Base-by-base conservation (phyloP, 805 yeast species). In the Kluyveromyces lactis region DNA sequence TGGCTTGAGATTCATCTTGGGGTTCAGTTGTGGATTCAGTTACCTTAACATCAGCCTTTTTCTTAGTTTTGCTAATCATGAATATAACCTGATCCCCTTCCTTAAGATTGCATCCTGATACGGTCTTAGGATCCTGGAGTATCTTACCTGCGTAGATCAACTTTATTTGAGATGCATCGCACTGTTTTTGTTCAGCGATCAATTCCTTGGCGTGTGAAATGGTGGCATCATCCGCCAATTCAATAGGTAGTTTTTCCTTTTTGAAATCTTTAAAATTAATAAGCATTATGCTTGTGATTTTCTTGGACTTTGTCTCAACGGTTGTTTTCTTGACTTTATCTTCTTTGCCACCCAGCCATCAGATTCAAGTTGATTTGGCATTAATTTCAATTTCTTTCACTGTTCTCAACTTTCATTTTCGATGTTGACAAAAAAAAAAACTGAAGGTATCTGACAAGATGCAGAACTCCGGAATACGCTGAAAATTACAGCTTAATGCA, bases 131-230 rank as follows among this genome's bases (percentile, higher is more conserved):
- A 66, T 92, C 95, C 53, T 77, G 86, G 37, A 92, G 75, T 32
- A 92, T 90, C 57, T 87, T 87, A 36, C 89, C 95, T 1, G 97
- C 86, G 60, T 81, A 92, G 44, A 92, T 95, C 55, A 92, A 77
- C 66, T 89, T 90, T 58, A 90, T 77, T 55, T 81, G 89, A 2
- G 74, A 62, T 2, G 77, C 72, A 18, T 80, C 90, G 51, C 86
- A 80, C 12, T 72, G 76, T 52, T 84, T 82, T 42, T 72, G 67
- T 16, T 68, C 64, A 1, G 87, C 92, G 38, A 92, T 69, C 51
- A 76, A 75, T 51, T 77, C 79, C 63, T 89, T 90, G 15, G 79
- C 79, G n/a, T 77, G 68, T 11, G 71, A 57, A 26, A 84, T 90
- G 2, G 86, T 72, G 37, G 79, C 86, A 11, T 72, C 45, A 7